phyloP scores from a whole-genome alignment of 2,329 filamentous ascomycete species.

The Pseudogymnoascus destructans region DNA sequence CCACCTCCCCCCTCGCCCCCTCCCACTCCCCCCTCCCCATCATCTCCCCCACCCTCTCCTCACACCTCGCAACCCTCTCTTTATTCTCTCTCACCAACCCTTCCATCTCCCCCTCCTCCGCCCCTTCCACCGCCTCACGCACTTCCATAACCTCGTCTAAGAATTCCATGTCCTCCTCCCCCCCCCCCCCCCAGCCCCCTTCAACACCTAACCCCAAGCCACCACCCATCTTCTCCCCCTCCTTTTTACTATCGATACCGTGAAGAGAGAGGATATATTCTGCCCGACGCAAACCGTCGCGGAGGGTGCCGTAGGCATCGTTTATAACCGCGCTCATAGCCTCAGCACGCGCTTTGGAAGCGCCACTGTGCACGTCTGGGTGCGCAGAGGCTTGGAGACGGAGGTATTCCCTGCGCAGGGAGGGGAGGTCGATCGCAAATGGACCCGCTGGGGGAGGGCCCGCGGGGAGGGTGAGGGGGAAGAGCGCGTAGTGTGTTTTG shows the following conservation, averaged over 20 bases:
- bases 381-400: slow-evolving; percentile 66
- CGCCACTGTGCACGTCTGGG: slow-evolving; percentile 45
- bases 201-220: background rate
- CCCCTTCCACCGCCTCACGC: slow-evolving; percentile 61
- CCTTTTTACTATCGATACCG: slow-evolving; percentile 64
- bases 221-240: slow-evolving; percentile 27
- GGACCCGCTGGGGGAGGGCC: slow-evolving; percentile 67
- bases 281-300: slow-evolving; percentile 74
- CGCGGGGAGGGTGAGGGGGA: slow-evolving; percentile 61
- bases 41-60: slow-evolving; percentile 46
- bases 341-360: slow-evolving; percentile 51
- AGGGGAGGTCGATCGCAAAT: slow-evolving; percentile 59
- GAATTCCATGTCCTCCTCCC: slow-evolving; percentile 53
- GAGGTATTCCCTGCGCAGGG: slow-evolving; percentile 75
- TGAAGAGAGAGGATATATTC: slow-evolving; percentile 67
- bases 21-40: slow-evolving; percentile 56
- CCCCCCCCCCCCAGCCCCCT: slow-evolving; percentile 38
- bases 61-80: slow-evolving; percentile 48
- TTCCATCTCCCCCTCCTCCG: slow-evolving; percentile 52
- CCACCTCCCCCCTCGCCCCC: slow-evolving; percentile 55
- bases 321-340: slow-evolving; percentile 75
- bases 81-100: slow-evolving; percentile 54
- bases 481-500: slow-evolving; percentile 74
- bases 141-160: slow-evolving; percentile 72
- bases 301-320: slow-evolving; percentile 87